Conservation (phyloP, 805 yeast species). For the Cyberlindnera euphorbiae region DNA sequence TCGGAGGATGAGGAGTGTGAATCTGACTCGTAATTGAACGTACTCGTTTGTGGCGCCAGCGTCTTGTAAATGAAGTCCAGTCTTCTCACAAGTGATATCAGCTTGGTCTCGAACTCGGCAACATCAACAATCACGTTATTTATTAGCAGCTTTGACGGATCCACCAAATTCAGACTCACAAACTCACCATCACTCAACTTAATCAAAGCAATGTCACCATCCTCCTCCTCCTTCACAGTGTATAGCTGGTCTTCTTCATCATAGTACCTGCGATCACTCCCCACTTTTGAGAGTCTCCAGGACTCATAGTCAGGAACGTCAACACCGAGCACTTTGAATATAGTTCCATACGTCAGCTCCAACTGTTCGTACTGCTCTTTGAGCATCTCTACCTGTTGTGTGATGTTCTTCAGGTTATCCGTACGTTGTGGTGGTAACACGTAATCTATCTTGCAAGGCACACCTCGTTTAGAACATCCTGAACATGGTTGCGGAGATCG, state of each 20-base stretch:
- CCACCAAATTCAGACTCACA: constrained; percentile 7
- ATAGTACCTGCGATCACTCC: neutral
- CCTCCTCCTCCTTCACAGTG: neutral
- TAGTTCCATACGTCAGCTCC: constrained; percentile 9
- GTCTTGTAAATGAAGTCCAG: constrained; percentile 5
- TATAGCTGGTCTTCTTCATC: neutral
- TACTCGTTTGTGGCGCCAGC: constrained; percentile 6
- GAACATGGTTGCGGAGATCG: constrained; percentile 55
- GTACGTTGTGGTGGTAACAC: constrained; percentile 45
- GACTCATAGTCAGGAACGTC: constrained; percentile 16
- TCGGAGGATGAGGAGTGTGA: constrained; percentile 11
- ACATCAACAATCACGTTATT: constrained; percentile 15
- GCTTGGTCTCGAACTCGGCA: constrained; percentile 12
- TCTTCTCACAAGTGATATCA: constrained; percentile 6
- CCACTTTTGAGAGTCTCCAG: constrained; percentile 12
- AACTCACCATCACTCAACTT: constrained; percentile 12
- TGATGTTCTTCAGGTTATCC: constrained; percentile 23
- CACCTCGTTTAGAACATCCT: constrained; percentile 47
- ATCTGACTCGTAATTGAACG: constrained; percentile 11
- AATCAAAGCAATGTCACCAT: constrained; percentile 8
- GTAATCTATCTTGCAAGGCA: constrained; percentile 50
- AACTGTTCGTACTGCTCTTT: constrained; percentile 11
- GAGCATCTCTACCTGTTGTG: constrained; percentile 16
- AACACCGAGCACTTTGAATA: constrained; percentile 13
- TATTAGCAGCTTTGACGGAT: constrained; percentile 7